Conservation (phyloP, 306 rosid genomes). For the Acacia confusa region DNA sequence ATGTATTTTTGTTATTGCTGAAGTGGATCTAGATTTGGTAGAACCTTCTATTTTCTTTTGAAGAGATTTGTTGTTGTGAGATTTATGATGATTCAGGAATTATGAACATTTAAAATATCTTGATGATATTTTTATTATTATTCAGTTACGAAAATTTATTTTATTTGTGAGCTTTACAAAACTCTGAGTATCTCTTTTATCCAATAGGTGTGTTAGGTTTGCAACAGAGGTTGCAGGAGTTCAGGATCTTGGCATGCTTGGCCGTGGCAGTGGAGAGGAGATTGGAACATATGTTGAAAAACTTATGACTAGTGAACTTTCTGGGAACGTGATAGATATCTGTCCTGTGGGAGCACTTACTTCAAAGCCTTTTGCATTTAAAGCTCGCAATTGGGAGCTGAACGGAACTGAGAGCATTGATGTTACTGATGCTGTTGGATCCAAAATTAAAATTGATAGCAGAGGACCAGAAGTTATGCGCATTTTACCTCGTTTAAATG, state of each 20-base stretch:
- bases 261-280: conserved; percentile 99
- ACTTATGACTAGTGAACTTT: conserved; percentile 96
- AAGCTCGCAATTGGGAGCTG: conserved; percentile 96
- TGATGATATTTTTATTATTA: conserved; percentile 1
- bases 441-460: conserved; percentile 93
- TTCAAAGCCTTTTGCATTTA: conserved; percentile 96
- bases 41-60: background rate
- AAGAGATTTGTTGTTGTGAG: background rate
- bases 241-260: conserved; percentile 96
- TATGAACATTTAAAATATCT: background rate
- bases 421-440: conserved; percentile 98
- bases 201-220: conserved; percentile 89
- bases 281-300: conserved; percentile 97
- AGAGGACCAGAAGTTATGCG: conserved; percentile 98
- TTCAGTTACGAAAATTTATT: conserved; percentile 17
- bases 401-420: conserved; percentile 94
- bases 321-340: conserved; percentile 97
- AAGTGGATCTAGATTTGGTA: background rate
- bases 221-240: conserved; percentile 99
- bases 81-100: background rate
- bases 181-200: conserved; percentile 33
- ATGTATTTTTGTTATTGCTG: background rate
- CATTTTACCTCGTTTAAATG: conserved; percentile 85
- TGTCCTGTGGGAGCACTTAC: conserved; percentile 98
- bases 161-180: conserved; percentile 29